Conservation (phyloP, 2,329 filamentous ascomycete species). For the Davidsoniella virescens region DNA sequence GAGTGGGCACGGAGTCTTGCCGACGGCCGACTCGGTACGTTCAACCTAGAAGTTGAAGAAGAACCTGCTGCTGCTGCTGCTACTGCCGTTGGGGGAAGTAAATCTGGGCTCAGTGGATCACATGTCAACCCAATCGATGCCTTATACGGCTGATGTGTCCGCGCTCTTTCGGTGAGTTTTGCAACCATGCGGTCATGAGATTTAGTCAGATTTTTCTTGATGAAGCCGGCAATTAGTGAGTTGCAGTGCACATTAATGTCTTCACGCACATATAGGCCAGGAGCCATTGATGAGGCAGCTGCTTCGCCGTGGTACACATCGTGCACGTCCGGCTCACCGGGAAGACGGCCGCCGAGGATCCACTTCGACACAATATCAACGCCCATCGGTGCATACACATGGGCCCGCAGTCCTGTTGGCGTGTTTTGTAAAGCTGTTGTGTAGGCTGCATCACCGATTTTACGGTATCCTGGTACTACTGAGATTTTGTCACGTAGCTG, state of each 20-base stretch:
- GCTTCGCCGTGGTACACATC: conserved; percentile 44
- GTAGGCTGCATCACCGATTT: conserved; percentile 44
- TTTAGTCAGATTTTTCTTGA: conserved; percentile 69
- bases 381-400: conserved; percentile 68
- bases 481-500: conserved; percentile 59
- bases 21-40: too few species aligned
- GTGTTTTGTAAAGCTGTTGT: conserved; percentile 67
- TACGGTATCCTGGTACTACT: conserved; percentile 48
- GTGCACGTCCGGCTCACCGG: conserved; percentile 50
- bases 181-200: conserved; percentile 52
- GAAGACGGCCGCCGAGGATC: conserved; percentile 55
- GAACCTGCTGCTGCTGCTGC: too few species aligned
- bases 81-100: too few species aligned
- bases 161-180: background rate
- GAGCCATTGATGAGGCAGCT: conserved; percentile 22
- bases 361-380: conserved; percentile 66
- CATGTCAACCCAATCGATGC: too few species aligned
- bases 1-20: background rate
- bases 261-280: conserved; percentile 68
- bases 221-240: conserved; percentile 56
- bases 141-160: background rate
- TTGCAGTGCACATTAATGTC: conserved; percentile 72
- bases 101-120: too few species aligned
- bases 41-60: too few species aligned
- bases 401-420: conserved; percentile 58